Base-by-base conservation (phyloP, 2,329 filamentous ascomycete species). In the Paradendryphiella salina region DNA sequence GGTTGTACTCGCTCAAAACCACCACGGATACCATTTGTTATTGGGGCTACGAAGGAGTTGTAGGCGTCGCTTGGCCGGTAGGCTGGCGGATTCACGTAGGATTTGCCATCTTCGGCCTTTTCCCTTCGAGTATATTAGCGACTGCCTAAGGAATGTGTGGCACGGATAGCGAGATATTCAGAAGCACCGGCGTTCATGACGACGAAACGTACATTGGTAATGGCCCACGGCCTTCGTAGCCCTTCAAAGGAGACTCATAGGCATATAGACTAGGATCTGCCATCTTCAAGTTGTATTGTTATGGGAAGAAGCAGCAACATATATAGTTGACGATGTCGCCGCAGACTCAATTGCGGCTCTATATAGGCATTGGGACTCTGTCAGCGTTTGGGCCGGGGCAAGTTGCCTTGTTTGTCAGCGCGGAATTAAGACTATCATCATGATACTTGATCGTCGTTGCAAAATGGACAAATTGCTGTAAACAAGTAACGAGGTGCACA, bases 21-120 rank as follows among this genome's bases (percentile, higher is more conserved):
- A 31, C 88, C 89, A 5, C 84, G 80, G 1, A 67, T 71, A 2
- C 81, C 84, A 50, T 87, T 88, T 36, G 84, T 78, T 26, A 95
- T 76, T 0, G 90, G 88, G 2, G 82, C 78, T 0, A 80, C 73
- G 62, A 96, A 96, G 29, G 76, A 73, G 13, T 83, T 79, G 66
- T 96, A 96, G 11, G 88, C 83, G 44, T 80, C 75, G 69, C 88
- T 93, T 41, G 82, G 76, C 3, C 79, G 72, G 1, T 80, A 81
- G 0, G 82, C 77, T 26, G 82, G 77, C 0, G 83, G 83, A 63
- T 95, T 95, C 45, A 82, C 77, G 60, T 83, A 82, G 41, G 87
- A 90, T 75, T 95, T 96, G 39, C 89, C 89, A 69, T 96, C 89
- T 31, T 82, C 83, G 38, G 79, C 79, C 57, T 75, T 80, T 60